Base-by-base conservation (phyloP, 768 basidiomycete genomes). In the Podaxis rugospora region DNA sequence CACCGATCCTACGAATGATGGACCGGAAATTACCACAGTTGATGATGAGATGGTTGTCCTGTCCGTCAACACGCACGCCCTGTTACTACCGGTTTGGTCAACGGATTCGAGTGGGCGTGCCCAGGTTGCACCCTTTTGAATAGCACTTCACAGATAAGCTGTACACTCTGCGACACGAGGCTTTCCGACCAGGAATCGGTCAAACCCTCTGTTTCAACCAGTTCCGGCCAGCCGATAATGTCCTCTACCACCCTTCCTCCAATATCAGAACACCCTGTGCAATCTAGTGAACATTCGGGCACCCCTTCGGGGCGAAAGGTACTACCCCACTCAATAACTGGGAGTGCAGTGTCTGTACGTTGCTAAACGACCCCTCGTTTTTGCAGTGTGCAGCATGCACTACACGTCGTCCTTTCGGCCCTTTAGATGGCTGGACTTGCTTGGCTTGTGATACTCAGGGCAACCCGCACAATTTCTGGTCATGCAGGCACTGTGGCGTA, bases 401-500 rank as follows among this genome's bases (percentile, higher is more conserved):
- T 66, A 75, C 68, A 46, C 68, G 55, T 23, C 73, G 72, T 42
- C 76, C 77, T 10, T 42, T 61, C 5, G 67, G 70, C 58, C 27
- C 27, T 27, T 27, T 27, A 27, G 70, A 69, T 18, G 18, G n/a
- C 42, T 44, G n/a, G 42, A 16, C 18, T 18, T 18, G n/a, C 42
- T 18, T 44, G 16, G 42, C 42, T 18, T 44, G 42, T 18, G 42
- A 44, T 44, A 14, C 42, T 42, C 70, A 68, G 36, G 84, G 81
- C 25, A 88, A 86, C 70, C 79, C 82, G 1, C 81, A 83, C 63
- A 79, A 85, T 21, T 81, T 85, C 62, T 94, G 89, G 91, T 87
- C 85, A 51, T 95, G 93, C 75, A 72, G 73, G 14, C 81, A 78
- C 57, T 95, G 92, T 69, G 91, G 91, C 14, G 74, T 76, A 18